Evolutionary conservation across 371 early-diverging fungal genomes (phyloP), one percentile per base, ranked within the genome.

Genomic region (Mucor lusitanicus): DNA sequence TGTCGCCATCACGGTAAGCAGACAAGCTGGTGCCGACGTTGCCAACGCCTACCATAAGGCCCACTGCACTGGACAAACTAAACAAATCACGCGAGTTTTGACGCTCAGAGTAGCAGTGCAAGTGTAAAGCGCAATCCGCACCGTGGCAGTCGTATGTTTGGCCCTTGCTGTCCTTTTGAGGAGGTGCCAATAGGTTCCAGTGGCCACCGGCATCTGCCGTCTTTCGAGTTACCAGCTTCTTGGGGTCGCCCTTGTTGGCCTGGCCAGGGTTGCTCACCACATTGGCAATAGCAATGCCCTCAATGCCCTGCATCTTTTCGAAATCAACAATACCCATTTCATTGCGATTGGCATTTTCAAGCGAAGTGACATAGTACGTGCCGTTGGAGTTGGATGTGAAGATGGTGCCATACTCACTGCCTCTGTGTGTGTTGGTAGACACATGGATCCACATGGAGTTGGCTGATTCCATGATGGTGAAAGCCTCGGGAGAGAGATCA

Each of bases 31-130:
- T 42, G 3, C 98, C 99, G 1, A 95, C 94, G 70, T 93, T 98
- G 28, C 98, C 98, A 3, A 97, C 93, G 23, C 93, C 99, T 44
- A 98, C 84, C 81, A 94, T 88, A 48, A 98, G 69, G 2, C 99
- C 99, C 2, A 93, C 89, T 4, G 96, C 95, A 21, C 92, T 88
- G 0, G 90, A 77, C 0, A 90, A 80, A 64, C 93, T 91, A 68
- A 93, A 93, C 12, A 92, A 70, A 71, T 94, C 92, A 27, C 89
- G 88, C 0, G 88, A 84, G 59, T 94, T 92, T 40, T 83, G 81
- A 19, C 92, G 85, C 70, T 92, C 92, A 5, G 95, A 90, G 63
- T 91, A 94, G 50, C 92, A 87, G 69, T 94, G 95, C 25, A 97
- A 72, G 62, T 97, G 88, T 58, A 97, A 70, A 3, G 72, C 68